Evolutionary conservation across 139 green algal genomes (phyloP), one percentile per base, ranked within the genome.

Genomic region (Chlamydomonas sp.): DNA sequence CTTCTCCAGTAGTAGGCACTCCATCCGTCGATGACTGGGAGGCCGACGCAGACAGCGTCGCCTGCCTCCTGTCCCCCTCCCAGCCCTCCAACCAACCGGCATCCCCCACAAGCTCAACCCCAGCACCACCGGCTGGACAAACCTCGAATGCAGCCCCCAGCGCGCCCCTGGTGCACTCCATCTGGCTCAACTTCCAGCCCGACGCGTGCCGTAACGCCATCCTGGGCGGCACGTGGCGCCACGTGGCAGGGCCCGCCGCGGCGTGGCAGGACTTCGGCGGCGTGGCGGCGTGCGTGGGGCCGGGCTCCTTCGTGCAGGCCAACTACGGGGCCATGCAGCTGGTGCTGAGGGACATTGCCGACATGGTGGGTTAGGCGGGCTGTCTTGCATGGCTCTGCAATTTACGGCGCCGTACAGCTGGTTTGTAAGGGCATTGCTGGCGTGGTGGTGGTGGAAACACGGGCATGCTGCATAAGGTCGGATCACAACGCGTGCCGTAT

Each of bases 171-270:
- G 57, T 97, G 57, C 95, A 97, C 87, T 96, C 91, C 5, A 73
- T 97, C 17, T 96, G 94, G 93, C 86, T 92, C 77, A 97, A 97
- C 87, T 96, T 94, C 71, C 93, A 97, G 79, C 80, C 94, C 0
- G 79, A 79, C 66, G 77, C 80, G 2, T 57, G 60, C 58, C 78
- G 69, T 63, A 98, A 98, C 87, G 71, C 82, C 2, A 84, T 97
- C 2, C 76, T 96, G 60, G 93, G 91, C 0, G 15, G 4, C 3
- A 63, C 77, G 78, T 87, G 86, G 86, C 59, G 1, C 3, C 86
- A 87, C 64, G 59, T 96, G 92, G 93, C 66, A 66, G 94, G 93
- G 0, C 68, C 78, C 12, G 80, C 75, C n/a, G 63, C 84, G 63
- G 80, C 90, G 17, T 95, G 91, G 90, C 89, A 96, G 89, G 77